Evolutionary conservation across 2,329 filamentous ascomycete genomes (phyloP).

Genomic region (Aspergillus pseudoterreus): DNA sequence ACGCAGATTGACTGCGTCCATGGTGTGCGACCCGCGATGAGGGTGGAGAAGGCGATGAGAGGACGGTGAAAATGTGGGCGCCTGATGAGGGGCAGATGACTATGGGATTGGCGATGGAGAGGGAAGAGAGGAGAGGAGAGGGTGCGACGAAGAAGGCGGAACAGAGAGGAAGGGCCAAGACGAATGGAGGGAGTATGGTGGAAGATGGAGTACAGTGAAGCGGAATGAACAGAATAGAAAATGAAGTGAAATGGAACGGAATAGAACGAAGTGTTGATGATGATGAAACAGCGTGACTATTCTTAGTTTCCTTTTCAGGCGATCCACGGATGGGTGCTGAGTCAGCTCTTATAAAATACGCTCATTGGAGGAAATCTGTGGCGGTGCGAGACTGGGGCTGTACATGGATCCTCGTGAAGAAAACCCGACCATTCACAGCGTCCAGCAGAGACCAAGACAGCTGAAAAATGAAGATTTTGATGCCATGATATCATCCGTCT

Average conservation of each 20-base stretch:
- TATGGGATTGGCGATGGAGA: not conserved
- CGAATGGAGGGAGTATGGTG: not conserved
- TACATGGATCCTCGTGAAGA: no score
- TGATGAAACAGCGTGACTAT: not conserved
- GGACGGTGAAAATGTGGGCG: conserved; percentile 2
- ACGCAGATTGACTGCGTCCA: conserved; percentile 53
- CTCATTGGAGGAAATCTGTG: no score
- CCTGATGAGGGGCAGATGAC: conserved; percentile 5
- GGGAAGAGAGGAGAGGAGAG: not conserved
- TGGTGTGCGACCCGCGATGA: conserved; percentile 17
- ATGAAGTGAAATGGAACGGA: no score
- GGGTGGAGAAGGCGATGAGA: not conserved
- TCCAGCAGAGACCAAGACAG: no score
- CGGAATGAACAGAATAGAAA: not conserved
- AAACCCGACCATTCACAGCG: no score
- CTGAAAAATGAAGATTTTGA: no score
- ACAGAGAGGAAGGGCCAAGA: not conserved
- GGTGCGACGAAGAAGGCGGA: not conserved
- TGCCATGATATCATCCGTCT: no score
- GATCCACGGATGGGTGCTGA: no score
- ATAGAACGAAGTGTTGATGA: not conserved
- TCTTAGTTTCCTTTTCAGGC: not conserved
- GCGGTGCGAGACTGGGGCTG: no score
- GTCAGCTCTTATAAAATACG: no score
- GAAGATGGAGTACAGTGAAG: not conserved